phyloP scores from a whole-genome alignment of 371 early-diverging fungal species.

The Syncephalis plumigaleata region DNA sequence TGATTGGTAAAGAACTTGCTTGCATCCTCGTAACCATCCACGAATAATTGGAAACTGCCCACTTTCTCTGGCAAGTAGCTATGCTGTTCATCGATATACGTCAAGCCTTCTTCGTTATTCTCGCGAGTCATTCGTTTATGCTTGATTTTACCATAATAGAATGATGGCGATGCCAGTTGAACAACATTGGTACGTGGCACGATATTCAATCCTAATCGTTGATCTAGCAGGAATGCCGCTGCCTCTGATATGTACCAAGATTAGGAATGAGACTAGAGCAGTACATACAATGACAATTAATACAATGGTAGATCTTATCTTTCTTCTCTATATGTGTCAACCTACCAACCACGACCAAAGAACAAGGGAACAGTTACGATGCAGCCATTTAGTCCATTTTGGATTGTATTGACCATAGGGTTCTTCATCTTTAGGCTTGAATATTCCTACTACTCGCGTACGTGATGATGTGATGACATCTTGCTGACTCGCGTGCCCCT shows the following conservation, averaged over 20 bases:
- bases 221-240: constrained; percentile 62
- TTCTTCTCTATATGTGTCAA: background rate
- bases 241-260: constrained; percentile 81
- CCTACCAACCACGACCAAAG: constrained; percentile 69
- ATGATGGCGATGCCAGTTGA: constrained; percentile 48
- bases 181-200: constrained; percentile 77
- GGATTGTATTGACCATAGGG: constrained; percentile 82
- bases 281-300: background rate
- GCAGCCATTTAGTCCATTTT: constrained; percentile 91
- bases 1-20: constrained; percentile 50
- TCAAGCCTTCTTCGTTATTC: too few species aligned
- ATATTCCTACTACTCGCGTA: constrained; percentile 66
- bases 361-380: constrained; percentile 73
- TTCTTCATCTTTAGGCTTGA: constrained; percentile 90
- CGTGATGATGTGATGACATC: too few species aligned
- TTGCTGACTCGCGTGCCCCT: too few species aligned
- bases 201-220: constrained; percentile 50
- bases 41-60: constrained; percentile 75
- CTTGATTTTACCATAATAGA: constrained; percentile 52
- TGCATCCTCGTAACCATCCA: constrained; percentile 68
- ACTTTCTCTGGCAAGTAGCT: constrained; percentile 50
- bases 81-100: constrained; percentile 6
- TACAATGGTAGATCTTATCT: background rate
- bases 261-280: constrained; percentile 59
- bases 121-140: constrained; percentile 18